A percentile compares a stretch with the other conserved stretches of the same genome.
These are phyloP conservation scores for Parastagonospora avenae DNA, from an alignment of 2,329 filamentous ascomycete genomes.

Conservation along the genomic window DNA sequence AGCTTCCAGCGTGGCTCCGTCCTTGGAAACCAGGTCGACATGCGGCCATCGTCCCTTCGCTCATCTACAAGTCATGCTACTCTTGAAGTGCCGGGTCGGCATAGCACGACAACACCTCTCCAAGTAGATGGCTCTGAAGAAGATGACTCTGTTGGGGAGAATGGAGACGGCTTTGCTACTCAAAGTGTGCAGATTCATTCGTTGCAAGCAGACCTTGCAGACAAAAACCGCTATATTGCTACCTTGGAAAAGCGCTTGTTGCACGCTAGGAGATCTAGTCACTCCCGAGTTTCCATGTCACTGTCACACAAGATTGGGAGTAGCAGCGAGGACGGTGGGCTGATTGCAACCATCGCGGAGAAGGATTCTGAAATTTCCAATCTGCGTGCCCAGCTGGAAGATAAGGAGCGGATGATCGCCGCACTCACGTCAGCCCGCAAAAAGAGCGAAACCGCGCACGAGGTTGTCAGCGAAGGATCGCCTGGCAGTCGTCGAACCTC, in stretches of 20 bases:
- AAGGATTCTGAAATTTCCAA: constrained; percentile 94
- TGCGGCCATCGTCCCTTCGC: constrained; percentile 56
- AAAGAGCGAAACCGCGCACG: constrained; percentile 81
- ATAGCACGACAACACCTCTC: constrained; percentile 28
- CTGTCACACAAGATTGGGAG: constrained; percentile 66
- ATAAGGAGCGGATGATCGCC: constrained; percentile 92
- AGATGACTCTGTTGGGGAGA: constrained; percentile 70
- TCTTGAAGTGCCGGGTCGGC: constrained; percentile 46
- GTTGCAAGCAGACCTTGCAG: constrained; percentile 91
- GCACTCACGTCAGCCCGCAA: constrained; percentile 84
- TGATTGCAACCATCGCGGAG: constrained; percentile 75
- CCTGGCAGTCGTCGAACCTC: constrained; percentile 43
- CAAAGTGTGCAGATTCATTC: constrained; percentile 84
- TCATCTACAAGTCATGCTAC: constrained; percentile 48
- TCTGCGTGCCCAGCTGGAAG: constrained; percentile 84
- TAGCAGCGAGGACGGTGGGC: constrained; percentile 78
- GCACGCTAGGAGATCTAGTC: constrained; percentile 87
- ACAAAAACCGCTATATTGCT: constrained; percentile 95
- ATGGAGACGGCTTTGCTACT: constrained; percentile 83
- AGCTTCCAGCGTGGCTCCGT: constrained; percentile 46
- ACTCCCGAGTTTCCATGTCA: constrained; percentile 81
- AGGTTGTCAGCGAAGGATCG: constrained; percentile 42
- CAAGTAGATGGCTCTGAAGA: constrained; percentile 45
- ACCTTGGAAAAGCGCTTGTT: constrained; percentile 91
- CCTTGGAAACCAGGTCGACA: constrained; percentile 46